Conservation (phyloP, 2,329 filamentous ascomycete species). For the Parascedosporium putredinis region DNA sequence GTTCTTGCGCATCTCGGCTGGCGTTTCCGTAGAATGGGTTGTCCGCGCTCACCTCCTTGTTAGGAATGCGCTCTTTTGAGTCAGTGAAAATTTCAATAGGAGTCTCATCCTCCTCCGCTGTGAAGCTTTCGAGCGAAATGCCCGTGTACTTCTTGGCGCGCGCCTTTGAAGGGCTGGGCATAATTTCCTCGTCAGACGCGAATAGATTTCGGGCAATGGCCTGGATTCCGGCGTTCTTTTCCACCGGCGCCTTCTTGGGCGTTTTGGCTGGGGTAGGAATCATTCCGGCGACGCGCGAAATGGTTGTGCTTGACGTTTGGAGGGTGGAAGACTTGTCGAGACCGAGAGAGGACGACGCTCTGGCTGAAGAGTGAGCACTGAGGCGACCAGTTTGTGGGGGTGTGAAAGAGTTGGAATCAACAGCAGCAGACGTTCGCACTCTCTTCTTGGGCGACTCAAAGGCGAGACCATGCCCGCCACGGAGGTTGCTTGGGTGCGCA, state of each 20-base stretch:
- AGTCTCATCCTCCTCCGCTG: conserved; percentile 42
- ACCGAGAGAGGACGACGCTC: conserved; percentile 32
- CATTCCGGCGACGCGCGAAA: conserved; percentile 38
- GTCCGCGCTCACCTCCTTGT: conserved; percentile 51
- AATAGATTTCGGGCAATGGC: conserved; percentile 53
- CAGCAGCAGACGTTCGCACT: conserved; percentile 18
- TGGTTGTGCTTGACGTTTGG: conserved; percentile 18
- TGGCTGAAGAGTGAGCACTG: conserved; percentile 30
- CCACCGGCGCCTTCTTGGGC: conserved; percentile 50
- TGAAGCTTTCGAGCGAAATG: conserved; percentile 47
- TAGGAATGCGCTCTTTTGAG: conserved; percentile 65
- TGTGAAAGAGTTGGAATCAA: conserved; percentile 24
- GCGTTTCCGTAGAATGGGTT: conserved; percentile 60
- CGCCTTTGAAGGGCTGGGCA: conserved; percentile 49
- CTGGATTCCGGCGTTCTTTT: conserved; percentile 39
- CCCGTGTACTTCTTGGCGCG: conserved; percentile 47
- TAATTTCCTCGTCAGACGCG: conserved; percentile 44
- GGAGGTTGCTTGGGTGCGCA: conserved; percentile 9
- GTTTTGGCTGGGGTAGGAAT: conserved; percentile 74
- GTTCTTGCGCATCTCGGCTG: conserved; percentile 25
- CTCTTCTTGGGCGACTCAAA: conserved; percentile 16
- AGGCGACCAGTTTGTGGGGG: conserved; percentile 17
- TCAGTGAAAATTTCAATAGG: conserved; percentile 69
- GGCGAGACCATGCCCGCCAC: conserved; percentile 17
- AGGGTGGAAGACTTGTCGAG: conserved; percentile 18